Conservation (phyloP, 331 rosid genomes). For the Prunus yedoensis region DNA sequence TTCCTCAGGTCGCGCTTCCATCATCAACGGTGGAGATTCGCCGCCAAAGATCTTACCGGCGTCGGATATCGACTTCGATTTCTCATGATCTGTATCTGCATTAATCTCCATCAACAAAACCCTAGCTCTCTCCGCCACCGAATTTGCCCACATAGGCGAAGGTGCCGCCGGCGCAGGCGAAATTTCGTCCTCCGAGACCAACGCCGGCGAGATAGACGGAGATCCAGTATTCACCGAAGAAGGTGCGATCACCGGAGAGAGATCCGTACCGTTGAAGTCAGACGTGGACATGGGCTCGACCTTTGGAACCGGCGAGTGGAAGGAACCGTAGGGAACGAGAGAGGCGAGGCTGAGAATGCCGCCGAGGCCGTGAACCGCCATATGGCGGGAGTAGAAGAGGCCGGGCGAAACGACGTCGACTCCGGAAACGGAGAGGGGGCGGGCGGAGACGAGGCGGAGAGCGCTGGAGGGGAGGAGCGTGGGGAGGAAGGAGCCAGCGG, state of each 20-base stretch:
- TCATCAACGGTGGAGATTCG: background rate
- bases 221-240: background rate
- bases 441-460: slow-evolving; percentile 17
- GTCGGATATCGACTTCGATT: background rate
- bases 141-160: background rate
- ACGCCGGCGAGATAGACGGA: background rate
- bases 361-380: slow-evolving; percentile 56
- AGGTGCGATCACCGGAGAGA: background rate
- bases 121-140: slow-evolving; percentile 5
- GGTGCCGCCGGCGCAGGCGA: background rate
- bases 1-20: background rate
- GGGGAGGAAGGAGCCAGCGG: slow-evolving; percentile 36
- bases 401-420: slow-evolving; percentile 42
- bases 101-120: background rate
- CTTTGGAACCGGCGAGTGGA: background rate
- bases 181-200: background rate
- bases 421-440: slow-evolving; percentile 30
- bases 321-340: background rate
- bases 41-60: background rate
- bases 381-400: slow-evolving; percentile 36
- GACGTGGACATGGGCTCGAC: background rate
- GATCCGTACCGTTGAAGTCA: background rate
- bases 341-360: slow-evolving; percentile 39
- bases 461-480: slow-evolving; percentile 42
- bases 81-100: background rate